phyloP scores from a whole-genome alignment of 768 basidiomycete genomes.

The Brasilioporus rufonigricans region DNA sequence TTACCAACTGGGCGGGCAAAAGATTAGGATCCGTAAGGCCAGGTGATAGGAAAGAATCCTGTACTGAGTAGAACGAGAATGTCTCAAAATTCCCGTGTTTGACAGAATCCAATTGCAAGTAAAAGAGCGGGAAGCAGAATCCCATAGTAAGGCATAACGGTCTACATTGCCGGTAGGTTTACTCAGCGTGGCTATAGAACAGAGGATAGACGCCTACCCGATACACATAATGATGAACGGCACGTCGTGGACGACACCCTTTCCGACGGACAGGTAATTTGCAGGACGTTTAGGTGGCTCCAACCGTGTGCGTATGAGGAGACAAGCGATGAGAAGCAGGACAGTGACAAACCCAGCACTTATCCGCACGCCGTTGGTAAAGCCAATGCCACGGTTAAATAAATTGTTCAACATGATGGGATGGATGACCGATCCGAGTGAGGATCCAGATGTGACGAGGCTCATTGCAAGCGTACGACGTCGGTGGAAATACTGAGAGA shows the following conservation, averaged over 20 bases:
- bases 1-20: slow-evolving; percentile 38
- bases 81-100: slow-evolving; percentile 42
- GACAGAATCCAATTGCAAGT: slow-evolving; percentile 52
- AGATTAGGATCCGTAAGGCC: background rate
- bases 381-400: slow-evolving; percentile 26
- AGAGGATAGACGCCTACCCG: slow-evolving; percentile 17
- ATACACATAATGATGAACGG: slow-evolving; percentile 18
- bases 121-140: slow-evolving; percentile 53
- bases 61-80: slow-evolving; percentile 59
- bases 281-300: slow-evolving; percentile 26
- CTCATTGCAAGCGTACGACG: slow-evolving; percentile 45
- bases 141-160: slow-evolving; percentile 32
- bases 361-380: slow-evolving; percentile 47
- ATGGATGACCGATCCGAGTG: slow-evolving; percentile 25
- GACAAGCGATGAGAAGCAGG: slow-evolving; percentile 33
- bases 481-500: slow-evolving; percentile 44
- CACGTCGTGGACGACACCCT: slow-evolving; percentile 9
- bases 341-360: slow-evolving; percentile 43
- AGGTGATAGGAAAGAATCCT: background rate
- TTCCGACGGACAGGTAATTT: slow-evolving; percentile 19
- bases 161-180: slow-evolving; percentile 1
- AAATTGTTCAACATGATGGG: slow-evolving; percentile 33
- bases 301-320: slow-evolving; percentile 39
- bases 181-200: background rate
- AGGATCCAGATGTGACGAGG: slow-evolving; percentile 39